Base-by-base conservation (phyloP, 2,329 filamentous ascomycete genomes). In the Trichoderma hamatum region DNA sequence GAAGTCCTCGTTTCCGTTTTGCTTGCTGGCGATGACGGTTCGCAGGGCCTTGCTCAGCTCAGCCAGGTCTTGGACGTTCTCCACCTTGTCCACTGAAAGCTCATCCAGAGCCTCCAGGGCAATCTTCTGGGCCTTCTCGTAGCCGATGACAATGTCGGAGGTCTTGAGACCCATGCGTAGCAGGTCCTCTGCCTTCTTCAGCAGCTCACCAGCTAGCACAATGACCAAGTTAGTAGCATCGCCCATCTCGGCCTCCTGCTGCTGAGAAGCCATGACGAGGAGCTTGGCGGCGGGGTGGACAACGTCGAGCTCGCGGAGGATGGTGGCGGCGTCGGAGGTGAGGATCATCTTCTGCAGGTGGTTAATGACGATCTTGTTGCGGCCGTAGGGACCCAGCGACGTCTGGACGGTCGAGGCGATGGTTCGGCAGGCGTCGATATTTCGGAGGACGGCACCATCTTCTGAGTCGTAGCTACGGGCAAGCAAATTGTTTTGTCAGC, bases 341-440 rank as follows among this genome's bases (percentile, higher is more conserved):
- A 99, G 86, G 76, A 97, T 97, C 96, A 99, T 97, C 87, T 99
- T 99, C 82, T 97, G 93, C 72, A 99, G 87, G 84, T 99, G 96
- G 86, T 99, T 99, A 86, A 99, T 98, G 84, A 99, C 93, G 79
- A 99, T 94, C 86, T 99, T 99, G 87, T 99, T 99, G 82, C 96
- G 92, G 78, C 96, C 96, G 82, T 97, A 97, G 70, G 96, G 96
- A 64, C 96, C 96, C 43, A 99, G 88, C 56, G 96, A 98, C 69
- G 96, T 98, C 85, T 97, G 94, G 61, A 99, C 96, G 64, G 96
- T 99, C 76, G 92, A 92, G 70, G 96, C 90, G 82, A 99, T 98
- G 74, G 96, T 93, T 73, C 94, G 89, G 85, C 96, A 99, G 80
- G 96, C 96, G 79, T 99, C 96, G 83, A 99, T 98, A 82, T 99